Percentiles rank a stretch among this genome's conserved stretches.
These are phyloP conservation scores for Alternaria alternata DNA, from an alignment of 2,329 filamentous ascomycete genomes.

Conservation along the genomic window DNA sequence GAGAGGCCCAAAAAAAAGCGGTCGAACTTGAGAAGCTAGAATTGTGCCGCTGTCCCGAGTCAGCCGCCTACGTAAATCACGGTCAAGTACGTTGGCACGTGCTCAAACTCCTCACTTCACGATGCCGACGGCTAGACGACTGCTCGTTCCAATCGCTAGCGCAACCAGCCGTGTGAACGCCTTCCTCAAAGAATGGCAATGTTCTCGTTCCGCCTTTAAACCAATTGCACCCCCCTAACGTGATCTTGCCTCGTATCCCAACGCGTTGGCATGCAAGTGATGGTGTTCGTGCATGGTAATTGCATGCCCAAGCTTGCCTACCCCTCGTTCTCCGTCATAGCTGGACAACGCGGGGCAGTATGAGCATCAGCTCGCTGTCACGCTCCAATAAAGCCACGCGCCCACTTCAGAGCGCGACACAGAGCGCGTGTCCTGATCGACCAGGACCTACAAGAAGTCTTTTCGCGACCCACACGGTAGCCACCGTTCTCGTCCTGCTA, in stretches of 20 bases:
- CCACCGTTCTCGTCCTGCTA: conserved; percentile 43
- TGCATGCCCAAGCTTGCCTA: conserved; percentile 23
- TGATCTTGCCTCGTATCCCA: conserved; percentile 5
- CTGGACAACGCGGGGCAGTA: conserved; percentile 25
- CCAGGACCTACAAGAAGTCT: conserved; percentile 9
- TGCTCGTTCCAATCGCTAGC: conserved; percentile 20
- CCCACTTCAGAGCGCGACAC: conserved; percentile 7
- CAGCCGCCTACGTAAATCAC: conserved; percentile 33
- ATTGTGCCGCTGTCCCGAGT: conserved; percentile 7
- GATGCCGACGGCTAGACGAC: conserved; percentile 6
- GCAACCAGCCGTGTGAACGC: conserved; percentile 11
- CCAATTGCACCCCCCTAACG: conserved; percentile 11
- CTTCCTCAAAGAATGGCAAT: not conserved
- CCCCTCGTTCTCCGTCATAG: conserved; percentile 31
- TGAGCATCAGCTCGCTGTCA: conserved; percentile 17
- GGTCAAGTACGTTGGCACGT: not conserved
- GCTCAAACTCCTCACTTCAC: conserved; percentile 8
- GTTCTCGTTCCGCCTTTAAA: conserved; percentile 8
- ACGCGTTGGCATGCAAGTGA: conserved; percentile 21
- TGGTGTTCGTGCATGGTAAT: conserved; percentile 24
- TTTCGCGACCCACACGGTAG: conserved; percentile 31
- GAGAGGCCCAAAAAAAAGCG: not conserved
- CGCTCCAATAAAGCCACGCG: conserved; percentile 27
- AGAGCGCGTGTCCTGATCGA: conserved; percentile 2
- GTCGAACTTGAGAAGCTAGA: not conserved